Conservation (phyloP, 108 stramenopile genomes). For the Cyclotella choctawhatcheeana region DNA sequence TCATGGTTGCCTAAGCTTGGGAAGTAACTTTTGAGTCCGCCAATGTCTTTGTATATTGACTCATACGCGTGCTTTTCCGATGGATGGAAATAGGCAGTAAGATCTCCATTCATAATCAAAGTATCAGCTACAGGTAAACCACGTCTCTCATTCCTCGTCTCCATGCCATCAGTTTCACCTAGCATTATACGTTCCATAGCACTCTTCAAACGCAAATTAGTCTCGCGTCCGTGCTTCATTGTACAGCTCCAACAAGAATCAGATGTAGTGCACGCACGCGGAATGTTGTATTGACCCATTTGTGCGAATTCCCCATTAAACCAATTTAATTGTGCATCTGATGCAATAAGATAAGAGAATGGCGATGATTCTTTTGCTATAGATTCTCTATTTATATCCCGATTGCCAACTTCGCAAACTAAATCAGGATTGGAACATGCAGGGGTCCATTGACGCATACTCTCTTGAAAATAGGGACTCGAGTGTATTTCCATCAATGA, state of each 20-base stretch:
- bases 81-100: conserved; percentile 57
- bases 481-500: conserved; percentile 48
- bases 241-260: conserved; percentile 54
- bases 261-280: conserved; percentile 26
- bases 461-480: conserved; percentile 23
- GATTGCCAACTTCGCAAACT: conserved; percentile 36
- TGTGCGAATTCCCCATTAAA: conserved; percentile 59
- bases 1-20: conserved; percentile 51
- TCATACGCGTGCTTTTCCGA: conserved; percentile 49
- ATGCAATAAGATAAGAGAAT: conserved; percentile 54
- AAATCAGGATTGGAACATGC: conserved; percentile 38
- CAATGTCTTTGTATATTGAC: conserved; percentile 47
- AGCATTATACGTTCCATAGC: conserved; percentile 49
- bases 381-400: conserved; percentile 27
- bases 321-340: conserved; percentile 55
- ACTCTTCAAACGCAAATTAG: conserved; percentile 40
- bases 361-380: background rate
- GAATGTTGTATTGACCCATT: conserved; percentile 39
- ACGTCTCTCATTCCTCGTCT: background rate
- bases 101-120: conserved; percentile 57
- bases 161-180: conserved; percentile 12
- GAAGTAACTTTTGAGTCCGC: conserved; percentile 46
- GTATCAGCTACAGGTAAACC: conserved; percentile 41
- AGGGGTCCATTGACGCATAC: conserved; percentile 45
- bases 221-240: conserved; percentile 35